These are phyloP conservation scores for Fusarium mundagurra DNA, from an alignment of 2,329 filamentous ascomycete genomes.

Conservation along the genomic window DNA sequence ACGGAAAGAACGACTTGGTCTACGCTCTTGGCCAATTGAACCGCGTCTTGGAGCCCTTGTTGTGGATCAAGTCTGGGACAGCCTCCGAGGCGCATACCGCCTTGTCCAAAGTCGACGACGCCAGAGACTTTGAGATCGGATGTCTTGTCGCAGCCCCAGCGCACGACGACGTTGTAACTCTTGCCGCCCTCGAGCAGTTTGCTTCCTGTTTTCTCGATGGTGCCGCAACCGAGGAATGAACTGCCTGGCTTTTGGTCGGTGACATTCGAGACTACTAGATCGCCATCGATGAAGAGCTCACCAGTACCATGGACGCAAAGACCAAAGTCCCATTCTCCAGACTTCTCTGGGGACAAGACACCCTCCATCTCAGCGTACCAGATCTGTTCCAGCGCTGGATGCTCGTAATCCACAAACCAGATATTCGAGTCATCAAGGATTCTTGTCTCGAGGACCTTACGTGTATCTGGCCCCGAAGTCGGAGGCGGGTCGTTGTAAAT, in stretches of 20 bases:
- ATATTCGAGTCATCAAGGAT: background rate
- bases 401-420: background rate
- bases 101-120: background rate
- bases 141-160: slow-evolving; percentile 1
- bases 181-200: accelerated
- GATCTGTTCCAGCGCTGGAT: background rate
- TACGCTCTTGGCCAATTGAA: background rate
- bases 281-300: background rate
- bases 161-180: background rate
- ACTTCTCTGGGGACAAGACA: background rate
- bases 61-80: background rate
- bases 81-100: background rate
- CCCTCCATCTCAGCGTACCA: background rate
- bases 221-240: background rate
- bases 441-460: background rate
- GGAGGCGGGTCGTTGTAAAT: background rate
- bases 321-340: slow-evolving; percentile 6
- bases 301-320: background rate
- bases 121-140: background rate
- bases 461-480: accelerated
- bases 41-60: background rate
- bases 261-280: background rate
- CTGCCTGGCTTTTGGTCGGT: background rate
- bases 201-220: background rate
- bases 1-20: background rate